Conservation (phyloP, 2,329 filamentous ascomycete species). For the Grosmannia serpens region DNA sequence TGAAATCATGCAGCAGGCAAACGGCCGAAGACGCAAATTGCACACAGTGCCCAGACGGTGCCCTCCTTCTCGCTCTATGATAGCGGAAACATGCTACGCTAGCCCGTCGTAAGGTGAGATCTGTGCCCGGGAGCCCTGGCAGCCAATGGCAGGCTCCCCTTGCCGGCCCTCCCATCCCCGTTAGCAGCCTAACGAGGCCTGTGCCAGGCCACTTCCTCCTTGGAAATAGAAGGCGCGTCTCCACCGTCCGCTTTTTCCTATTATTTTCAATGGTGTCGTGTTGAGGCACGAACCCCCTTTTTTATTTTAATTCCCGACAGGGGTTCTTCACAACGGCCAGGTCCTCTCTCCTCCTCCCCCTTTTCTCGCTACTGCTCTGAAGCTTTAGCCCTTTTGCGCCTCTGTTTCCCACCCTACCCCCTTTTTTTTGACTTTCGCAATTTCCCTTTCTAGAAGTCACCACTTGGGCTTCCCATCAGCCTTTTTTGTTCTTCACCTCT, state of each 20-base stretch:
- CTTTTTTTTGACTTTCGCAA: slow-evolving; percentile 12
- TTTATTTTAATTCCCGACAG: slow-evolving; percentile 7
- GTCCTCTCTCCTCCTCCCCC: not conserved
- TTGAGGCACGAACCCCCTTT: slow-evolving; percentile 12
- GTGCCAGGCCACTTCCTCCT: not conserved
- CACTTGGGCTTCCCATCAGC: slow-evolving; percentile 4
- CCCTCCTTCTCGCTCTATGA: not conserved
- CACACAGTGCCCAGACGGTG: not conserved
- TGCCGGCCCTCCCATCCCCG: not conserved
- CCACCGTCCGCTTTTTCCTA: not conserved
- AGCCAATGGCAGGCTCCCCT: not conserved
- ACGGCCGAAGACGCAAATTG: not conserved
- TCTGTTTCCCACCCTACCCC: slow-evolving; percentile 9
- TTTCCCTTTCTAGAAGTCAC: slow-evolving; percentile 14
- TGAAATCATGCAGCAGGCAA: not conserved
- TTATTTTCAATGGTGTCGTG: not conserved
- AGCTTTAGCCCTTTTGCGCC: slow-evolving; percentile 2
- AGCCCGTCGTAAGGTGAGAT: not conserved
- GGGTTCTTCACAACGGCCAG: slow-evolving; percentile 4
- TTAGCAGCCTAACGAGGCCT: not conserved
- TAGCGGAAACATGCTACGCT: not conserved
- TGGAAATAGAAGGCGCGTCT: not conserved
- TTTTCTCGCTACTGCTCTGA: not conserved
- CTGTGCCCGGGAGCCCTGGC: not conserved
- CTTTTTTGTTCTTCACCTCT: slow-evolving; percentile 4